Conservation (phyloP, 2,329 filamentous ascomycete species). For the Knoxdaviesia proteae region DNA sequence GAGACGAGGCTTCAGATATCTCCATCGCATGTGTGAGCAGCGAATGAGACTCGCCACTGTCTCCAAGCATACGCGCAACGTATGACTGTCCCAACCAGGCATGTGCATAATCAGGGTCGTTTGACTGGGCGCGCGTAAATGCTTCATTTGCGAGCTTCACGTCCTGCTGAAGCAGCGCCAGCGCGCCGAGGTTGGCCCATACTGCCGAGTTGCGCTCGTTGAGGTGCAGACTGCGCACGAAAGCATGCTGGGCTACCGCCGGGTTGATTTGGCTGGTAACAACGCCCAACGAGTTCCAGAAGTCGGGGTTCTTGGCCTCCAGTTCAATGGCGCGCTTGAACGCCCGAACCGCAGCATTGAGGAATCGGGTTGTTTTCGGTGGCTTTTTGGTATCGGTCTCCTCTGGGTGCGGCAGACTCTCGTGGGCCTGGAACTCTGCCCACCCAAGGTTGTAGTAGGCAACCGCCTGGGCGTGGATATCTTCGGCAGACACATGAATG, state of each 20-base stretch:
- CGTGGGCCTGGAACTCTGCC: constrained; percentile 70
- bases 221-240: constrained; percentile 77
- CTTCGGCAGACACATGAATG: constrained; percentile 48
- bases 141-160: constrained; percentile 69
- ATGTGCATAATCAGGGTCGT: constrained; percentile 79
- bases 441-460: constrained; percentile 94
- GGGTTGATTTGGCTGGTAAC: constrained; percentile 74
- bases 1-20: constrained; percentile 59
- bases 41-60: constrained; percentile 55
- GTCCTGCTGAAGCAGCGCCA: constrained; percentile 74
- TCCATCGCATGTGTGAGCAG: constrained; percentile 91
- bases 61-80: constrained; percentile 56
- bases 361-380: constrained; percentile 25
- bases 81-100: constrained; percentile 90
- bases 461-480: constrained; percentile 78
- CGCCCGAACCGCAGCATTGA: constrained; percentile 65
- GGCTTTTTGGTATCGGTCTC: too few relatives aligned
- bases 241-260: constrained; percentile 76
- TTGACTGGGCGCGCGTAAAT: constrained; percentile 79
- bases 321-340: constrained; percentile 95
- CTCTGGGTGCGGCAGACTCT: constrained; percentile 28
- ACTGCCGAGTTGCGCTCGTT: constrained; percentile 69
- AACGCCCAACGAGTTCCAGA: constrained; percentile 92
- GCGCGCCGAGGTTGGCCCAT: constrained; percentile 79
- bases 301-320: constrained; percentile 82